These are phyloP conservation scores for Boechera stricta DNA, from an alignment of 345 rosid species.

Conservation along the genomic window DNA sequence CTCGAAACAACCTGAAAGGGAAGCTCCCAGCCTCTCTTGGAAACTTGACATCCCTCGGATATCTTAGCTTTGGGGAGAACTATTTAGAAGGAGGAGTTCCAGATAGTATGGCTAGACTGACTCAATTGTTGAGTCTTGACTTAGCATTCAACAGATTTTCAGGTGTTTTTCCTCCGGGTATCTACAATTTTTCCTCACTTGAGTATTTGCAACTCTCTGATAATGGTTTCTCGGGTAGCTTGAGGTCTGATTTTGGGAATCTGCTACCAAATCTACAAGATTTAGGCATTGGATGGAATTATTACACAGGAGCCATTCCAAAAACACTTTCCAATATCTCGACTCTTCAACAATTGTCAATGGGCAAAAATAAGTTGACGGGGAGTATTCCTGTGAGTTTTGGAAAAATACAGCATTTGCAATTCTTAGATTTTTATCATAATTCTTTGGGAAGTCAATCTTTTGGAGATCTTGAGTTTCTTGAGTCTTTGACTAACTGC, in stretches of 20 bases:
- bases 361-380: neutral
- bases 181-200: neutral
- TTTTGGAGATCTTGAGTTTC: conserved; percentile 14
- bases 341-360: neutral
- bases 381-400: conserved; percentile 6
- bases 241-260: too few species aligned
- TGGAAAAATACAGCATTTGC: neutral
- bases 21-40: neutral
- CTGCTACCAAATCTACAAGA: too few species aligned
- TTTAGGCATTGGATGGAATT: too few species aligned
- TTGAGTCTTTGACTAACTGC: conserved; percentile 7
- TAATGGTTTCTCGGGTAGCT: too few species aligned
- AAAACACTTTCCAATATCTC: too few species aligned
- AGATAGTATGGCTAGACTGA: neutral
- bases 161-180: neutral
- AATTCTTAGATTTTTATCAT: too few species aligned
- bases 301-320: too few species aligned
- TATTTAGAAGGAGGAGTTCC: neutral
- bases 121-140: neutral
- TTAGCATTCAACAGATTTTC: neutral
- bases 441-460: neutral
- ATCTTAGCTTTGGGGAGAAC: neutral
- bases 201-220: neutral
- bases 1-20: neutral
- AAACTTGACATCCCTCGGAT: neutral